These are phyloP conservation scores for Lobosporangium transversale DNA, from an alignment of 192 early-diverging fungal genomes.

Conservation along the genomic window DNA sequence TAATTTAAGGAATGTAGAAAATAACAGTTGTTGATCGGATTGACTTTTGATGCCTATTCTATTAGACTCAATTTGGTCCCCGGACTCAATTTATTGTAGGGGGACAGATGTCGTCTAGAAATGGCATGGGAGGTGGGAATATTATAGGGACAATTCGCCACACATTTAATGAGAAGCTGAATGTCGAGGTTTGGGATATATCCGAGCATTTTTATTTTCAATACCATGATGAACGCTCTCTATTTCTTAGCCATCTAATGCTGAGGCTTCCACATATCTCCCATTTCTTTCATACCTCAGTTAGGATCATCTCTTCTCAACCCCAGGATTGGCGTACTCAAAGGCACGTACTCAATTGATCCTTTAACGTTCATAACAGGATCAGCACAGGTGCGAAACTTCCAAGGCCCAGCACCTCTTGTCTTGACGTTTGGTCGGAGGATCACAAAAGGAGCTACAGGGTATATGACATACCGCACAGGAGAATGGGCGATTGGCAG, in stretches of 20 bases:
- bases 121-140: slow-evolving; percentile 79
- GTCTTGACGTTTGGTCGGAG: slow-evolving; percentile 70
- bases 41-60: too few relatives aligned
- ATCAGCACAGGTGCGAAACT: slow-evolving; percentile 59
- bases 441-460: slow-evolving; percentile 72
- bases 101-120: slow-evolving; percentile 71
- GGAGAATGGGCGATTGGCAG: slow-evolving; percentile 75
- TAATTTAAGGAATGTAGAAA: too few relatives aligned
- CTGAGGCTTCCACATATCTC: too few relatives aligned
- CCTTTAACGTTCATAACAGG: slow-evolving; percentile 74
- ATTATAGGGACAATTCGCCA: slow-evolving; percentile 82
- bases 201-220: too few relatives aligned
- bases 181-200: slow-evolving; percentile 76
- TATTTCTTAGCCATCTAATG: too few relatives aligned
- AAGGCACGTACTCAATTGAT: slow-evolving; percentile 62
- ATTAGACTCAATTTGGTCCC: slow-evolving; percentile 65
- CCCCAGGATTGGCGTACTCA: slow-evolving; percentile 68
- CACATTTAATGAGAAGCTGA: slow-evolving; percentile 74
- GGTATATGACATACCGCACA: slow-evolving; percentile 79
- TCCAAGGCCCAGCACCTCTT: slow-evolving; percentile 73
- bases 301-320: slow-evolving; percentile 65
- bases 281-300: too few relatives aligned
- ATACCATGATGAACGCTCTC: too few relatives aligned
- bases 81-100: slow-evolving; percentile 61
- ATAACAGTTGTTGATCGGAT: too few relatives aligned